Evolutionary conservation across 345 rosid genomes (phyloP).

Genomic region (Cardamine resedifolia): DNA sequence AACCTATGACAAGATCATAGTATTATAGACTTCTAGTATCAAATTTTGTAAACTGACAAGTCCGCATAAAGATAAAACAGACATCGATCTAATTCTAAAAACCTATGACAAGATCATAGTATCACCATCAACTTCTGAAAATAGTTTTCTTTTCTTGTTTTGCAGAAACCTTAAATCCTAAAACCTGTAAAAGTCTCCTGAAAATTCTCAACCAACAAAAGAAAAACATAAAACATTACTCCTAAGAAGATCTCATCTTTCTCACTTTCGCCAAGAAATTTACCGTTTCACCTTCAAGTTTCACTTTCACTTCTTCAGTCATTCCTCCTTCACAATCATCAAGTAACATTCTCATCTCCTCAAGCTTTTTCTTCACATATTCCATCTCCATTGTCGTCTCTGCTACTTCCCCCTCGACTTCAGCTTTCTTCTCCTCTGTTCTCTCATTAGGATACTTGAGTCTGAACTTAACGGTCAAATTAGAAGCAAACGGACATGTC

Average conservation of each 20-base stretch:
- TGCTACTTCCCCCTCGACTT: conserved; percentile 22
- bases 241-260: conserved; percentile 29
- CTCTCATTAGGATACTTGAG: conserved; percentile 37
- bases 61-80: not conserved
- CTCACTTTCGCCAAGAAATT: conserved; percentile 45
- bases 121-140: conserved; percentile 3
- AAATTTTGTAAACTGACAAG: not conserved
- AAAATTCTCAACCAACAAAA: conserved; percentile 31
- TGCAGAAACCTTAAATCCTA: conserved; percentile 27
- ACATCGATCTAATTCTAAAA: not conserved
- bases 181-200: conserved; percentile 22
- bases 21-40: not conserved
- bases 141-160: not conserved
- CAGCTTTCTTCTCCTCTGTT: conserved; percentile 22
- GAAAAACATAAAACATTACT: conserved; percentile 12
- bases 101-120: conserved; percentile 20
- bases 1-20: not conserved
- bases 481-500: conserved; percentile 20
- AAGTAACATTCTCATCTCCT: conserved; percentile 41
- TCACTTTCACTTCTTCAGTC: conserved; percentile 37
- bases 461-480: conserved; percentile 20
- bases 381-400: conserved; percentile 29
- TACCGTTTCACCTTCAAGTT: conserved; percentile 43
- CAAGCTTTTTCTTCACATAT: conserved; percentile 44
- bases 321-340: conserved; percentile 39